Conservation (phyloP, 2,329 filamentous ascomycete genomes). For the Aspergillus ochraceoroseus region DNA sequence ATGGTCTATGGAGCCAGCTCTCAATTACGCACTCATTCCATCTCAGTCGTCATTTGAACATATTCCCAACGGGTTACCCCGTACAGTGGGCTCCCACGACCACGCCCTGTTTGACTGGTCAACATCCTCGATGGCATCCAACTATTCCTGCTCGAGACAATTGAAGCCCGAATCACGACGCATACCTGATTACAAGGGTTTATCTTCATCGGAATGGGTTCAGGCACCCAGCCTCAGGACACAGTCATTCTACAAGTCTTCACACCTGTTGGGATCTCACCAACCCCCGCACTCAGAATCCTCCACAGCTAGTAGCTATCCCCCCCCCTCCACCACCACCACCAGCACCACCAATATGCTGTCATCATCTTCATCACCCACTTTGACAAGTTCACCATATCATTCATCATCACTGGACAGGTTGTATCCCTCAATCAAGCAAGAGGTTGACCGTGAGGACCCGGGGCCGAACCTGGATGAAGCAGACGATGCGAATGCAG, state of each 20-base stretch:
- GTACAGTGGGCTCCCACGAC: conserved; percentile 12
- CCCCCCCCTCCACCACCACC: background rate
- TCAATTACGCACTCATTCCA: conserved; percentile 14
- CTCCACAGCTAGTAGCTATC: background rate
- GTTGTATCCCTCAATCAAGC: conserved; percentile 12
- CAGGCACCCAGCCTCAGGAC: conserved; percentile 9
- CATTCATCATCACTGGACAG: conserved; percentile 17
- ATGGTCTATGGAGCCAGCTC: conserved; percentile 14
- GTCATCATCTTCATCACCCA: conserved; percentile 21
- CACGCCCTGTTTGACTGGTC: conserved; percentile 12
- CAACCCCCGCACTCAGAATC: conserved; percentile 5
- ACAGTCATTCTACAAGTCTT: conserved; percentile 13
- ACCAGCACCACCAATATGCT: conserved; percentile 5
- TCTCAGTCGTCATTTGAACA: conserved; percentile 13
- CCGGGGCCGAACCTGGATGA: conserved; percentile 21
- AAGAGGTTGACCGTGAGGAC: conserved; percentile 22
- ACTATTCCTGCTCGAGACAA: conserved; percentile 14
- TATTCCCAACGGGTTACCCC: conserved; percentile 12
- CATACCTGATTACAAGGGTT: conserved; percentile 8
- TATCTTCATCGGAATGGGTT: conserved; percentile 16
- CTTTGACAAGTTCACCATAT: conserved; percentile 23
- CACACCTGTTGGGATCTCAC: conserved; percentile 10
- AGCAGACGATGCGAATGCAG: conserved; percentile 34
- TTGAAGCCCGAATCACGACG: conserved; percentile 12
- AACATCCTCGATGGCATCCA: conserved; percentile 14